Evolutionary conservation across 345 rosid genomes (phyloP).

Genomic region (Aegle marmelos): DNA sequence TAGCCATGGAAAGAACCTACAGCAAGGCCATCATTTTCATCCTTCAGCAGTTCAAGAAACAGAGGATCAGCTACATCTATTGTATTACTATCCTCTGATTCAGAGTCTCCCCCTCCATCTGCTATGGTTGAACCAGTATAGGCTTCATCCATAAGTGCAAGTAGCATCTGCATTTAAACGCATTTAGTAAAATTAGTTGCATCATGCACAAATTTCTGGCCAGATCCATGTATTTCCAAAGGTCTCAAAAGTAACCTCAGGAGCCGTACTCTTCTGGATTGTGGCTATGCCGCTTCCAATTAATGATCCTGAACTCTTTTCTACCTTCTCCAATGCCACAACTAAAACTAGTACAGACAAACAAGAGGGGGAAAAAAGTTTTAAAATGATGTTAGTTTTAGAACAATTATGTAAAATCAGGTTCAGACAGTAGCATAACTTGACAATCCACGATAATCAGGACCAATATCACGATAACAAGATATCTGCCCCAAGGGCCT

Average conservation of each 20-base stretch:
- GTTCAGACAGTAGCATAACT: not conserved
- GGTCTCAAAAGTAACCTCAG: constrained; percentile 59
- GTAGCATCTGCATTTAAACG: constrained; percentile 71
- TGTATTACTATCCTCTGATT: constrained; percentile 79
- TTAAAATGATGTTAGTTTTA: not conserved
- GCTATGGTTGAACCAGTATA: constrained; percentile 95
- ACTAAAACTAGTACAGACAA: constrained; percentile 58
- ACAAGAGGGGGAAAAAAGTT: constrained; percentile 9
- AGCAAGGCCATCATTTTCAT: constrained; percentile 96
- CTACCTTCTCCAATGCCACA: constrained; percentile 88
- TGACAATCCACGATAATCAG: not conserved
- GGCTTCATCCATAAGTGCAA: constrained; percentile 99
- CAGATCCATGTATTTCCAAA: constrained; percentile 1
- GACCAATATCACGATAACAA: not conserved
- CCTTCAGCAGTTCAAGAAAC: constrained; percentile 95
- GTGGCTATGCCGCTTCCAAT: constrained; percentile 91
- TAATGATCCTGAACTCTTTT: constrained; percentile 76
- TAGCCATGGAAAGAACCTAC: constrained; percentile 41
- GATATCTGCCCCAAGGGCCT: not conserved
- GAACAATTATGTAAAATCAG: not conserved
- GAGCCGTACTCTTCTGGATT: constrained; percentile 93
- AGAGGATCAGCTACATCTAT: constrained; percentile 84
- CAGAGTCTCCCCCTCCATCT: constrained; percentile 86
- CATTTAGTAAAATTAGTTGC: constrained; percentile 3
- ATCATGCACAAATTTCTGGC: constrained; percentile 13